phyloP scores from a whole-genome alignment of 495 filamentous ascomycete species.

The Staphylotrichum longicolle region DNA sequence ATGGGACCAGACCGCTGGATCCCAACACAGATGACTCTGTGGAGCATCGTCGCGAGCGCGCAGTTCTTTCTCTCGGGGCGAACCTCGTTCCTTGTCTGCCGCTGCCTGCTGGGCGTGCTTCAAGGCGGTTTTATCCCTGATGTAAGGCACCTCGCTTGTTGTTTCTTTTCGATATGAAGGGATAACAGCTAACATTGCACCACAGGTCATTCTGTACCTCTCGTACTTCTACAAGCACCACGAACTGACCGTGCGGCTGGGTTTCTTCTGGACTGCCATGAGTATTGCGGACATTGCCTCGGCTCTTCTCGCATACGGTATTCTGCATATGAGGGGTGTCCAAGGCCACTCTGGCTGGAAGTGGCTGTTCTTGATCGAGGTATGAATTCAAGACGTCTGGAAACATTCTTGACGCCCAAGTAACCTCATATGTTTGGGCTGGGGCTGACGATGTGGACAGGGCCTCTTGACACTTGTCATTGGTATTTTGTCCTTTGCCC shows the following conservation, averaged over 20 bases:
- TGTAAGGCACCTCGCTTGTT: constrained; percentile 21
- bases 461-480: constrained; percentile 59
- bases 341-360: constrained; percentile 67
- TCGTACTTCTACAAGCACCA: constrained; percentile 65
- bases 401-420: no score
- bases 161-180: no score
- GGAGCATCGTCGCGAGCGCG: constrained; percentile 67
- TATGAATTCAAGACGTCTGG: background rate
- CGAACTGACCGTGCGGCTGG: constrained; percentile 56
- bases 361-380: constrained; percentile 37
- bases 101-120: constrained; percentile 67
- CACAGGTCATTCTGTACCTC: constrained; percentile 57
- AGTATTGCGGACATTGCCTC: constrained; percentile 61
- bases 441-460: constrained; percentile 19
- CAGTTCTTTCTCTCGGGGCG: constrained; percentile 65
- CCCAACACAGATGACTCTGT: constrained; percentile 74
- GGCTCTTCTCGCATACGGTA: constrained; percentile 68
- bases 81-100: constrained; percentile 60
- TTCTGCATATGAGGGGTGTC: constrained; percentile 63
- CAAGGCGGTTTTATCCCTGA: constrained; percentile 70
- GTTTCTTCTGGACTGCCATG: constrained; percentile 65
- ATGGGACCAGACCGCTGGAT: constrained; percentile 85
- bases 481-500: constrained; percentile 61
- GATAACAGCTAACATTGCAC: no score
- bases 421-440: background rate